Base-by-base conservation (phyloP, 805 yeast genomes). In the Saturnispora sekii region DNA sequence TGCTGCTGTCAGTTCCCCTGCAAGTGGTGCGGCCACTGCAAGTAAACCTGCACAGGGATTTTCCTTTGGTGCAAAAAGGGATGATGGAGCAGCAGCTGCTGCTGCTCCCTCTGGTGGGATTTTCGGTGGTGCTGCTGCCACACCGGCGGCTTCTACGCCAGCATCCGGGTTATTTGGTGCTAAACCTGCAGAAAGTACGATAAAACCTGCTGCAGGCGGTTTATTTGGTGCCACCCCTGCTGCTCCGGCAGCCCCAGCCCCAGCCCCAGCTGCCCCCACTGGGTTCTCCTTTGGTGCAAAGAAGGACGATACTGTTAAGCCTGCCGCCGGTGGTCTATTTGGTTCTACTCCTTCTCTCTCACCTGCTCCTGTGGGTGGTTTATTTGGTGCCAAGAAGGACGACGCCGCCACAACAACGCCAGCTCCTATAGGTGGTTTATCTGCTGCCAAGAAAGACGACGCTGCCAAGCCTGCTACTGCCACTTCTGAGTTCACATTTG, bases 401-500 rank as follows among this genome's bases (percentile, higher is more conserved):
- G 51, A 48, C 4, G 42, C 40, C 1, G 28, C 15, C 28, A 46
- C 45, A 31, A 38, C 31, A 29, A 35, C 53, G 8, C 47, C 43
- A 18, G 16, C 48, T 18, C 50, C 43, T 29, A 5, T 45, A 10
- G 38, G 44, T 32, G 46, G 48, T 3, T 48, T 53, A 9, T 52
- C 53, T 45, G 59, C 38, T 38, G 42, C 40, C n/a, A 35, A 43
- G 21, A 48, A 53, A 9, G 43, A 43, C 45, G 41, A 26, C 4
- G 51, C 52, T 41, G 33, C 48, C 12, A 44, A 33, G 17, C 34
- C 39, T 16, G 35, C 41, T 10, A 44, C 46, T 10, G 38, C 46
- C 5, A 37, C 48, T 8, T 41, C 40, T 26, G 48, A 47, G 14
- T 54, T 54, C 33, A 17, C 48, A 3, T 50, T 51, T 39, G 54